These are phyloP conservation scores for Termitomyces sp. DNA, from an alignment of 768 basidiomycete species.

Conservation along the genomic window DNA sequence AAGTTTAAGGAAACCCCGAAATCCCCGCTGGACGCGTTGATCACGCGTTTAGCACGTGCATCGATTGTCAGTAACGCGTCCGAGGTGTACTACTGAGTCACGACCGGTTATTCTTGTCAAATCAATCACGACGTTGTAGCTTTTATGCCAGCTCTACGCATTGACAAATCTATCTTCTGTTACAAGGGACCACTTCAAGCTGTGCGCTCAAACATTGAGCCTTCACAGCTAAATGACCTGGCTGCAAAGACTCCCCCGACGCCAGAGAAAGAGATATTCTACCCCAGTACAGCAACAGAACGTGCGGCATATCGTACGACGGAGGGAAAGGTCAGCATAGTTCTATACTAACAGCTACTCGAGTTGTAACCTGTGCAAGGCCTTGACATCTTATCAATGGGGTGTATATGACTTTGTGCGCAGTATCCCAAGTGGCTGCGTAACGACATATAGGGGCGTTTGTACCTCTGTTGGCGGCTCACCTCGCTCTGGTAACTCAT, in stretches of 20 bases:
- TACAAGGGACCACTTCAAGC: slow-evolving; percentile 9
- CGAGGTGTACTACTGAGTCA: background rate
- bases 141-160: slow-evolving; percentile 20
- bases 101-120: no score
- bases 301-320: slow-evolving; percentile 31
- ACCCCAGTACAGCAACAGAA: slow-evolving; percentile 26
- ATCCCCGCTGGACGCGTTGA: slow-evolving; percentile 1
- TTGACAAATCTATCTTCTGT: slow-evolving; percentile 15
- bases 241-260: background rate
- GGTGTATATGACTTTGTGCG: slow-evolving; percentile 54
- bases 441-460: slow-evolving; percentile 58
- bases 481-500: slow-evolving; percentile 57
- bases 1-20: background rate
- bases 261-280: slow-evolving; percentile 14
- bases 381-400: slow-evolving; percentile 55
- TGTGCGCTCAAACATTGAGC: background rate
- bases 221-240: background rate
- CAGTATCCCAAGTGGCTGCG: slow-evolving; percentile 49
- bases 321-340: slow-evolving; percentile 32
- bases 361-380: slow-evolving; percentile 28
- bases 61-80: background rate
- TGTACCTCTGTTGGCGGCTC: slow-evolving; percentile 54
- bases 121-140: background rate
- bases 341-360: background rate
- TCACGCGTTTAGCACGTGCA: slow-evolving; percentile 9